Conservation (phyloP, 352 stramenopile genomes). For the Blastocystis sp. region DNA sequence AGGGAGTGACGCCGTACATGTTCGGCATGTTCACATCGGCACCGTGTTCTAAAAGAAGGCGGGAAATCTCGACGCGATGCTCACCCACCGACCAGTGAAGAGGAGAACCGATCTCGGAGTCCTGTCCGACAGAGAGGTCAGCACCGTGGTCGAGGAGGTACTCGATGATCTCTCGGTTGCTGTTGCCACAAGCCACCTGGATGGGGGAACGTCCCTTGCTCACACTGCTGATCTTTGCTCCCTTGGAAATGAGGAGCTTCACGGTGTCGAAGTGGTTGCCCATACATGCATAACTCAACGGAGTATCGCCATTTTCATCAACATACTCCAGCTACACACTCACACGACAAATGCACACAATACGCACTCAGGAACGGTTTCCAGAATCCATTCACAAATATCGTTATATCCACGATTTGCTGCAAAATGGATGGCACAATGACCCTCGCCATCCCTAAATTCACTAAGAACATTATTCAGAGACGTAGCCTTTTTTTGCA, state of each 20-base stretch:
- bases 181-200: constrained; percentile 55
- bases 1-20: background rate
- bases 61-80: constrained; percentile 3
- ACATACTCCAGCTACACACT: constrained; percentile 12
- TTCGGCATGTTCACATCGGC: constrained; percentile 6
- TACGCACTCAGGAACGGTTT: constrained; percentile 20
- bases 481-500: constrained; percentile 22
- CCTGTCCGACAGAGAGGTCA: background rate
- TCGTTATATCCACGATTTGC: constrained; percentile 46
- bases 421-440: constrained; percentile 46
- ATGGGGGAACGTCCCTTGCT: constrained; percentile 26
- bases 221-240: constrained; percentile 5
- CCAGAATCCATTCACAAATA: constrained; percentile 45
- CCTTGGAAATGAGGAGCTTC: constrained; percentile 50
- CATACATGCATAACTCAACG: constrained; percentile 39
- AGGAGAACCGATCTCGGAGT: constrained; percentile 30
- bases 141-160: constrained; percentile 18
- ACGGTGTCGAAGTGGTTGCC: constrained; percentile 8
- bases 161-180: constrained; percentile 18
- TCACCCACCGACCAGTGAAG: constrained; percentile 43
- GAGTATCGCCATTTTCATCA: constrained; percentile 57
- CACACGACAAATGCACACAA: background rate
- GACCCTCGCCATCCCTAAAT: constrained; percentile 53
- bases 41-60: background rate
- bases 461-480: constrained; percentile 16